Evolutionary conservation across 768 basidiomycete genomes (phyloP).

Genomic region (Tricholoma terreum): DNA sequence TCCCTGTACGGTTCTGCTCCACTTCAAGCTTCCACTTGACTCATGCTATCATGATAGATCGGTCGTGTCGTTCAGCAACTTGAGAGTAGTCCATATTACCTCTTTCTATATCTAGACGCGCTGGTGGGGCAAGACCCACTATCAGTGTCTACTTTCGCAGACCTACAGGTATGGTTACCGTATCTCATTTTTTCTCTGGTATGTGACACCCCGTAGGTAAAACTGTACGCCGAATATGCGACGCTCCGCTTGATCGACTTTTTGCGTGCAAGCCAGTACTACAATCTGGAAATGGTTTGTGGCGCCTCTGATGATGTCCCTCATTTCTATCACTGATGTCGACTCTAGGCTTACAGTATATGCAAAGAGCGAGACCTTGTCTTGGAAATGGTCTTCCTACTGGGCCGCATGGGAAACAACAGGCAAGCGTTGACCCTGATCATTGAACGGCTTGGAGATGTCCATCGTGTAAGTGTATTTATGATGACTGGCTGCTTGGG

Average conservation of each 20-base stretch:
- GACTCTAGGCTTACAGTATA: conserved; percentile 72
- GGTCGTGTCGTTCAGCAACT: conserved; percentile 87
- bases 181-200: not conserved
- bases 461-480: conserved; percentile 61
- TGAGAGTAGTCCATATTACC: conserved; percentile 67
- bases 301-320: too few species aligned
- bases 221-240: conserved; percentile 89
- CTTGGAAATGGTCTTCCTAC: conserved; percentile 94
- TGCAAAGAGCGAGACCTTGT: conserved; percentile 87
- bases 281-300: conserved; percentile 78
- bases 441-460: conserved; percentile 92
- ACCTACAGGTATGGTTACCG: conserved; percentile 57
- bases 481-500: not conserved
- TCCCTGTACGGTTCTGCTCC: conserved; percentile 61
- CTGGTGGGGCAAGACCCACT: conserved; percentile 77
- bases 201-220: conserved; percentile 47
- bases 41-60: conserved; percentile 48
- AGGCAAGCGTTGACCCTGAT: conserved; percentile 92
- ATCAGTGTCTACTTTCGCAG: conserved; percentile 76
- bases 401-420: conserved; percentile 97
- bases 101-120: conserved; percentile 92
- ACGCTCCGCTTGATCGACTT: conserved; percentile 82
- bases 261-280: conserved; percentile 85
- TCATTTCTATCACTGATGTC: not conserved
- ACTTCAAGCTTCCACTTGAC: not conserved